Conservation (phyloP, 192 early-diverging fungal species). For the Linnemannia hyalina region DNA sequence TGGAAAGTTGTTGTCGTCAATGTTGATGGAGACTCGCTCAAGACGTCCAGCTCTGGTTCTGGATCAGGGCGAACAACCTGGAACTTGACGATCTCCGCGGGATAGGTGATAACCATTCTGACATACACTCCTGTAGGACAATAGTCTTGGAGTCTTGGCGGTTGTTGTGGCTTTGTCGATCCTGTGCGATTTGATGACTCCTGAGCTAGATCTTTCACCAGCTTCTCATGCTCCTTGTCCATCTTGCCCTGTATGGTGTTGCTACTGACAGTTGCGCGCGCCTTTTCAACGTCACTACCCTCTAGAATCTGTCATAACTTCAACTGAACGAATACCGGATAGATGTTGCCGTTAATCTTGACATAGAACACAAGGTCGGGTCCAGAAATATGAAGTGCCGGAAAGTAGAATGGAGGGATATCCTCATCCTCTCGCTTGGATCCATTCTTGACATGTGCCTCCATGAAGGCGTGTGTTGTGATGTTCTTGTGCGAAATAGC, state of each 20-base stretch:
- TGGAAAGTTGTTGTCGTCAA: too few species aligned
- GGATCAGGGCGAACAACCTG: slow-evolving; percentile 14
- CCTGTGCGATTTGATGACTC: background rate
- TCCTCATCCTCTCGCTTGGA: slow-evolving; percentile 22
- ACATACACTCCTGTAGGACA: too few species aligned
- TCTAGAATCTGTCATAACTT: too few species aligned
- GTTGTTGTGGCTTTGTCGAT: slow-evolving; percentile 13
- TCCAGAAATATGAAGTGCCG: slow-evolving; percentile 25
- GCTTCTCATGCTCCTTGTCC: slow-evolving; percentile 25
- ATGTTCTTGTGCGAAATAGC: slow-evolving; percentile 22
- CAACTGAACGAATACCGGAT: too few species aligned
- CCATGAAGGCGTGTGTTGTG: slow-evolving; percentile 35
- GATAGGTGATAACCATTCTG: too few species aligned
- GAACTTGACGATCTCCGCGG: background rate
- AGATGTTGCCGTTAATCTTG: background rate
- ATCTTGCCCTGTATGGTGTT: slow-evolving; percentile 15
- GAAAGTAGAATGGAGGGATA: slow-evolving; percentile 46
- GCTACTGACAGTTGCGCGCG: too few species aligned
- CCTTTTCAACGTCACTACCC: too few species aligned
- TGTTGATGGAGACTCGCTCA: too few species aligned
- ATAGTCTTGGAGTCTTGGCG: slow-evolving; percentile 12
- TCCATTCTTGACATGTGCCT: slow-evolving; percentile 21
- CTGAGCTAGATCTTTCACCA: slow-evolving; percentile 1
- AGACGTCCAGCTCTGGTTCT: too few species aligned
- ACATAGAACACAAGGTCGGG: slow-evolving; percentile 20